Evolutionary conservation across 768 basidiomycete genomes (phyloP), one percentile per base, ranked within the genome.

Genomic region (Pleurotus tuber-regium): DNA sequence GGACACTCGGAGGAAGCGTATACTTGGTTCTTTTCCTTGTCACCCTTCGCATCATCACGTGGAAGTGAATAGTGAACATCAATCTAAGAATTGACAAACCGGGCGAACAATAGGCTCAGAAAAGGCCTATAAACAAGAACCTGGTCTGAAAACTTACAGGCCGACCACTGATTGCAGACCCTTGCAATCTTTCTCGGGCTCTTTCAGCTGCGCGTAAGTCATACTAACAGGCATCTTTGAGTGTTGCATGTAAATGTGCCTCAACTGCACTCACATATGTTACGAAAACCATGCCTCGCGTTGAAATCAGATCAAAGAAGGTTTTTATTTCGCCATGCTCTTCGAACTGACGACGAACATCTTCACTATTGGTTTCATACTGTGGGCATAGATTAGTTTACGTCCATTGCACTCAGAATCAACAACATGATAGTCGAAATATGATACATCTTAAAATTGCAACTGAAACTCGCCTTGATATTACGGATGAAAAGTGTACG

Each of bases 1-100:
- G n/a, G n/a, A n/a, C 9, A 4, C 12, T 12, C 43, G 19, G 38
- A 46, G 28, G 8, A 43, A n/a, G 16, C 14, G 56, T 64, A 67
- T 62, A 87, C 92, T 70, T 95, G 92, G 64, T 90, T 92, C 68
- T 87, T 94, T 47, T 95, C 93, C 41, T 75, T 70, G 41, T 86
- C 77, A 56, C 77, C 83, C 50, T 79, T 80, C 61, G 77, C 83
- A 50, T 97, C 91, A 59, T 90, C 91, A 55, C 91, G 85, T 9
- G 97, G 97, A 24, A 98, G 72, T 23, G 93, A 96, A 72, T 94
- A 99, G 66, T 99, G 97, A 0, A 99, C 95, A 72, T 99, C 97
- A 66, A 98, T 98, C 96, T 97, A 14, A 29, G n/a, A 7, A 18
- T 38, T 26, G 63, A 36, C 49, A 26, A 44, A 59, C 50, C 41